A percentile compares a stretch with the other conserved stretches of the same genome.
Evolutionary conservation across 2,329 filamentous ascomycete genomes (phyloP).

Genomic region (Penicillium occitanis): DNA sequence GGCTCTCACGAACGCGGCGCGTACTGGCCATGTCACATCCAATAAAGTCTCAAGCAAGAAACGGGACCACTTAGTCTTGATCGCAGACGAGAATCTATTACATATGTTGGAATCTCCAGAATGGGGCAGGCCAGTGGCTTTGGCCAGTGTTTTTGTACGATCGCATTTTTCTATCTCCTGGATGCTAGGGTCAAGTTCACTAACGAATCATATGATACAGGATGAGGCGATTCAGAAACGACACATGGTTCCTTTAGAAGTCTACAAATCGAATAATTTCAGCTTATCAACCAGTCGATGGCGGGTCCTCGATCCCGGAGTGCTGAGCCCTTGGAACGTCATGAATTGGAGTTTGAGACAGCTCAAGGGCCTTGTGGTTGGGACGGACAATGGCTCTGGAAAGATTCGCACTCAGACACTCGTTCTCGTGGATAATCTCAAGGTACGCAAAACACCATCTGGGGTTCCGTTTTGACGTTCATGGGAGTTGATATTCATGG

Average conservation of each 20-base stretch:
- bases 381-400: slow-evolving; percentile 36
- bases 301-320: slow-evolving; percentile 46
- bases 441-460: slow-evolving; percentile 41
- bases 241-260: slow-evolving; percentile 67
- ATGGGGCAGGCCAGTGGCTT: slow-evolving; percentile 75
- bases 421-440: slow-evolving; percentile 57
- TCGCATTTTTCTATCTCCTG: too few relatives aligned
- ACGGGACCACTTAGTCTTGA: slow-evolving; percentile 53
- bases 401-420: slow-evolving; percentile 44
- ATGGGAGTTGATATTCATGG: neutral
- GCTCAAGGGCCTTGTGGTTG: slow-evolving; percentile 59
- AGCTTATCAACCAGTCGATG: slow-evolving; percentile 73
- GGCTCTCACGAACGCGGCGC: slow-evolving; percentile 68
- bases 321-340: slow-evolving; percentile 65
- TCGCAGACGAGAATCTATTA: slow-evolving; percentile 62
- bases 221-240: slow-evolving; percentile 69
- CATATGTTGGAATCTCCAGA: slow-evolving; percentile 71
- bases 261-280: slow-evolving; percentile 65
- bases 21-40: slow-evolving; percentile 59
- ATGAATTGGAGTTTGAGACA: slow-evolving; percentile 74
- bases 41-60: slow-evolving; percentile 27
- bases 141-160: slow-evolving; percentile 69
- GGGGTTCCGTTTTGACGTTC: slow-evolving; percentile 20
- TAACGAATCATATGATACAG: slow-evolving; percentile 28
- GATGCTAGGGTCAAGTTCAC: neutral